Percentiles rank a stretch among this genome's conserved stretches.
phyloP scores from a whole-genome alignment of 78 protist genomes.

The Isochrysis galbana region DNA sequence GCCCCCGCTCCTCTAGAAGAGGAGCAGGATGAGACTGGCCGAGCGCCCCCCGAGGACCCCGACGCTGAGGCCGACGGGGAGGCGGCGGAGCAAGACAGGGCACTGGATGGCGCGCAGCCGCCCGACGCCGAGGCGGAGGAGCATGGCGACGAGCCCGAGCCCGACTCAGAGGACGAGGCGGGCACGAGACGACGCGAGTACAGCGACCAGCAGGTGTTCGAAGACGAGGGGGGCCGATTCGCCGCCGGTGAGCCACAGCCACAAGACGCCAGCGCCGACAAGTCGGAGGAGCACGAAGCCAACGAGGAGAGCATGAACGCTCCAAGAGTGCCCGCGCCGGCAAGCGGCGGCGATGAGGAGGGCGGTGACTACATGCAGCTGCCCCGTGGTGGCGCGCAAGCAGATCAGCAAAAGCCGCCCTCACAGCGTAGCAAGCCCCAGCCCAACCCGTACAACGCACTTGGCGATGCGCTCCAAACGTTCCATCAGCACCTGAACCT shows the following conservation, averaged over 20 bases:
- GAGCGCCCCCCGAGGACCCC: background rate
- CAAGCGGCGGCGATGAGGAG: conserved; percentile 40
- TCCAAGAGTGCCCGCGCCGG: background rate
- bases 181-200: background rate
- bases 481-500: conserved; percentile 61
- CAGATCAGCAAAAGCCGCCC: background rate
- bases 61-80: background rate
- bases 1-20: conserved; percentile 15
- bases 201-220: background rate
- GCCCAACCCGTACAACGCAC: conserved; percentile 68
- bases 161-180: background rate
- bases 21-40: background rate
- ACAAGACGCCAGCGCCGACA: background rate
- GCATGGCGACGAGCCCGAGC: background rate
- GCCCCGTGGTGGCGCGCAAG: background rate
- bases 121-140: conserved; percentile 15
- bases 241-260: background rate
- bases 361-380: background rate
- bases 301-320: background rate
- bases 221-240: background rate
- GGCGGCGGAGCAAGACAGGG: background rate
- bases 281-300: background rate
- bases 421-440: background rate
- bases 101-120: background rate
- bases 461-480: conserved; percentile 67